These are phyloP conservation scores for Claviceps fusiformis DNA, from an alignment of 2,329 filamentous ascomycete species.

Conservation along the genomic window DNA sequence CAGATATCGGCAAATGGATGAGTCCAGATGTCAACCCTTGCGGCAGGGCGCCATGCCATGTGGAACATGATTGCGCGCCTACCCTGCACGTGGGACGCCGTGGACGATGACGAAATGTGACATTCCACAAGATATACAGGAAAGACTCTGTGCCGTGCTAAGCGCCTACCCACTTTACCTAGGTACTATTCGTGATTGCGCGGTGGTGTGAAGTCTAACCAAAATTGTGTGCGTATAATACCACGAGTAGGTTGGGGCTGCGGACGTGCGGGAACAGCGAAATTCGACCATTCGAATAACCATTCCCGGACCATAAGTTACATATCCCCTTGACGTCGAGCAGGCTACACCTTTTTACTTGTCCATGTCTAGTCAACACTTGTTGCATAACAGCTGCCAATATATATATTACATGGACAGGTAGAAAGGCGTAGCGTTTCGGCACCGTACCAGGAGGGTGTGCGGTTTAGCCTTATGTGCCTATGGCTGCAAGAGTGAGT, in stretches of 20 bases:
- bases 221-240: neutral
- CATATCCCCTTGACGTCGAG: neutral
- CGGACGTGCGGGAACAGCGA: neutral
- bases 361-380: too few relatives aligned
- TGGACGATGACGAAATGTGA: neutral
- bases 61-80: neutral
- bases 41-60: neutral
- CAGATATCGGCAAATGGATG: neutral
- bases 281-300: neutral
- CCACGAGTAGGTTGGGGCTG: neutral
- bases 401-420: too few relatives aligned
- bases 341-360: neutral
- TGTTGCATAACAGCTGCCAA: too few relatives aligned
- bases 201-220: neutral
- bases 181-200: neutral
- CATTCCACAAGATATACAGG: neutral
- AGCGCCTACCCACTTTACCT: too few relatives aligned
- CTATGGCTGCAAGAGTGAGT: neutral
- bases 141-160: neutral
- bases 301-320: neutral
- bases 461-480: neutral
- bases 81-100: neutral
- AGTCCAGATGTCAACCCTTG: neutral
- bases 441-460: too few relatives aligned
- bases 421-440: too few relatives aligned